phyloP scores from a whole-genome alignment of 768 basidiomycete genomes.

The Suillus variegatus region DNA sequence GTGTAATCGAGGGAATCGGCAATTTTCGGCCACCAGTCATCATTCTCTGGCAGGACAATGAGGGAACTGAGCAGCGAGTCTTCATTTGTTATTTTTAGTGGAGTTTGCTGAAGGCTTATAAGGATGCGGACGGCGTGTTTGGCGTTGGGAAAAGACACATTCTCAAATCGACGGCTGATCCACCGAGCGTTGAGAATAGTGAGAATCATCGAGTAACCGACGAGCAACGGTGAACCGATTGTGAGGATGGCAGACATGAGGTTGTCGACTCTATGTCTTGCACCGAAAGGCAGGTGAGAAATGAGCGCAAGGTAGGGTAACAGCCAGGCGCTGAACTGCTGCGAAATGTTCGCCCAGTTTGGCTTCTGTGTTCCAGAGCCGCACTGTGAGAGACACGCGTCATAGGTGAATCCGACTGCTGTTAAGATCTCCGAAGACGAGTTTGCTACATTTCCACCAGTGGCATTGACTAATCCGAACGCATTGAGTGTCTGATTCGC shows the following conservation, averaged over 20 bases:
- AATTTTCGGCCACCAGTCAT: slow-evolving; percentile 42
- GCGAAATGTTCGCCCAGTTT: slow-evolving; percentile 23
- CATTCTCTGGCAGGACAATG: slow-evolving; percentile 42
- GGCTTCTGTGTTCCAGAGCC: slow-evolving; percentile 15
- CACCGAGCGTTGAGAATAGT: slow-evolving; percentile 45
- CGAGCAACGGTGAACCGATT: slow-evolving; percentile 45
- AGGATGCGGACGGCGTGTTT: slow-evolving; percentile 33
- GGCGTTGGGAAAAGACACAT: slow-evolving; percentile 26
- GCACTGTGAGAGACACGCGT: slow-evolving; percentile 13
- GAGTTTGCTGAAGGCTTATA: slow-evolving; percentile 43
- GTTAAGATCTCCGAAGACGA: slow-evolving; percentile 5
- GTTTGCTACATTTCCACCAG: background rate
- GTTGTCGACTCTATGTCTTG: slow-evolving; percentile 40
- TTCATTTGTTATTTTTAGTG: slow-evolving; percentile 33
- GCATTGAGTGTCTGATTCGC: background rate
- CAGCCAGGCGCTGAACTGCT: slow-evolving; percentile 46
- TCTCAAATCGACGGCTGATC: slow-evolving; percentile 36
- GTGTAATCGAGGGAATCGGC: slow-evolving; percentile 36
- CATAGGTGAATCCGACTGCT: slow-evolving; percentile 13
- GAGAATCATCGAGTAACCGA: slow-evolving; percentile 47
- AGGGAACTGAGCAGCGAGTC: slow-evolving; percentile 39
- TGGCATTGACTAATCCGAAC: slow-evolving; percentile 5
- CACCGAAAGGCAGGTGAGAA: slow-evolving; percentile 50
- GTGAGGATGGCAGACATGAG: slow-evolving; percentile 43
- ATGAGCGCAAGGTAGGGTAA: slow-evolving; percentile 50